phyloP scores from a whole-genome alignment of 768 basidiomycete genomes.

The Collybia nuda region DNA sequence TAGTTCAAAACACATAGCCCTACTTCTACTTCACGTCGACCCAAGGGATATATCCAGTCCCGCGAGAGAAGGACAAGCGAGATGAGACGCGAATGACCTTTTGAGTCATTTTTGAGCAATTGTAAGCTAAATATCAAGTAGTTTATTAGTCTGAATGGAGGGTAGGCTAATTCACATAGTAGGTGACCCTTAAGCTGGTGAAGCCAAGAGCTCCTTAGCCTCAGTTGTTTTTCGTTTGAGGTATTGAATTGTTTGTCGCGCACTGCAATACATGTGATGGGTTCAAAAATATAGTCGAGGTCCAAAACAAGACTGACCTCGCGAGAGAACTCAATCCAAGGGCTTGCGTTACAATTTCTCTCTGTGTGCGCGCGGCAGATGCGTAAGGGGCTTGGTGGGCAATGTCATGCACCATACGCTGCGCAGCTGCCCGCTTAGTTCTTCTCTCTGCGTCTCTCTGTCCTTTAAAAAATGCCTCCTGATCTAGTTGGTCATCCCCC shows the following conservation, averaged over 20 bases:
- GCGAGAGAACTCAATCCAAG: constrained; percentile 18
- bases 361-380: constrained; percentile 8
- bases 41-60: too few species aligned
- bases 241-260: constrained; percentile 14
- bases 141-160: not conserved
- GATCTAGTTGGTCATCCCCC: not conserved
- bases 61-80: too few species aligned
- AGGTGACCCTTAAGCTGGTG: not conserved
- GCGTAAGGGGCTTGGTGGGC: constrained; percentile 15
- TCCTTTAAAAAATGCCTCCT: too few species aligned
- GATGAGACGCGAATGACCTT: too few species aligned
- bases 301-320: constrained; percentile 5
- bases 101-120: too few species aligned
- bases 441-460: not conserved
- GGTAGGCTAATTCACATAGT: not conserved
- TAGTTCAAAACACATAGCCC: too few species aligned
- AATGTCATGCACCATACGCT: not conserved
- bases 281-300: not conserved
- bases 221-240: constrained; percentile 5
- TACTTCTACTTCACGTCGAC: too few species aligned
- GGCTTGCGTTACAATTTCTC: constrained; percentile 22
- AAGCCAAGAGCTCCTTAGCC: not conserved
- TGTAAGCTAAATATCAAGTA: too few species aligned
- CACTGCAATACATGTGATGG: constrained; percentile 5
- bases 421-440: too few species aligned